Conservation (phyloP, 441 rosid genomes). For the Geranium incanum region DNA sequence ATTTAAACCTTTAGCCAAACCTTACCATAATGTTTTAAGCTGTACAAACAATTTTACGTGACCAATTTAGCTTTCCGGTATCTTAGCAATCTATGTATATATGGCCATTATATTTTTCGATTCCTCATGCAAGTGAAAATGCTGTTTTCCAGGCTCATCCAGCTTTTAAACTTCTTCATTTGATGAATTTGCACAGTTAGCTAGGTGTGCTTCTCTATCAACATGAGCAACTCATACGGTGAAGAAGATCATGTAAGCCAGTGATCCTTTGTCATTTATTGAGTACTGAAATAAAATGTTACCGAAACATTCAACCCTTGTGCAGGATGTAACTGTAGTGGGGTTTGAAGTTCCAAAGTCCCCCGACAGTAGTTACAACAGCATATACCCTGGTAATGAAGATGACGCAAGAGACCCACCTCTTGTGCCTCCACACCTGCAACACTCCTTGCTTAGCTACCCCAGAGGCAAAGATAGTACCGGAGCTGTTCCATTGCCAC, state of each 20-base stretch:
- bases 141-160: constrained; percentile 26
- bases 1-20: too few species aligned
- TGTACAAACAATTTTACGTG: too few species aligned
- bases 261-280: constrained; percentile 9
- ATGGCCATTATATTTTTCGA: not conserved
- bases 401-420: constrained; percentile 90
- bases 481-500: constrained; percentile 47
- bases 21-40: too few species aligned
- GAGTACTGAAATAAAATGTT: not conserved
- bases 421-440: constrained; percentile 65
- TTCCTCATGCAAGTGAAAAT: constrained; percentile 14
- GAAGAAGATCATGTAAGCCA: constrained; percentile 46
- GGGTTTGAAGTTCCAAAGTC: constrained; percentile 87
- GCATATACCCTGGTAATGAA: constrained; percentile 44
- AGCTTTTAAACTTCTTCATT: constrained; percentile 16
- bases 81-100: too few species aligned
- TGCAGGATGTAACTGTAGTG: constrained; percentile 65
- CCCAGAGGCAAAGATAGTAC: constrained; percentile 24
- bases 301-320: not conserved
- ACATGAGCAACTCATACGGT: constrained; percentile 54
- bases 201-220: constrained; percentile 19
- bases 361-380: constrained; percentile 87
- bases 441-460: constrained; percentile 47
- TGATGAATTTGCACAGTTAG: constrained; percentile 31
- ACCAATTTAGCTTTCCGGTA: too few species aligned